phyloP scores from a whole-genome alignment of 148 eudicot species.

The Rhododendron griersonianum region DNA sequence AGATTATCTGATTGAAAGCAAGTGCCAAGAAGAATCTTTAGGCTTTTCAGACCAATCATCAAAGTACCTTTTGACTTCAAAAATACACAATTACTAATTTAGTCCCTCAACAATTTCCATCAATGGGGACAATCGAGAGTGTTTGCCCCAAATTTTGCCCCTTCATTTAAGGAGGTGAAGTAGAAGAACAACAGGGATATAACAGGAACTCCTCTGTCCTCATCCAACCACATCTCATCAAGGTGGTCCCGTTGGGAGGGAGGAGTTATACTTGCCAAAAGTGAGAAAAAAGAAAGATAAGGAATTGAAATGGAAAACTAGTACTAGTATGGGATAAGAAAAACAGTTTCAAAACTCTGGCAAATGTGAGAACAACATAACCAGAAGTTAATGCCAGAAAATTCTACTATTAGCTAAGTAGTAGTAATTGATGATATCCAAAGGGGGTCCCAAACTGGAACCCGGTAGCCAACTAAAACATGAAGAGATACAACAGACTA shows the following conservation, averaged over 20 bases:
- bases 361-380: neutral
- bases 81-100: neutral
- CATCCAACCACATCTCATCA: neutral
- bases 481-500: constrained; percentile 23
- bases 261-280: neutral
- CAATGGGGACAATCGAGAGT: neutral
- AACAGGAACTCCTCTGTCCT: neutral
- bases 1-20: neutral
- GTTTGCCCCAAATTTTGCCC: neutral
- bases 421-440: constrained; percentile 1
- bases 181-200: neutral
- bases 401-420: neutral
- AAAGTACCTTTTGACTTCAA: neutral
- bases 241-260: neutral
- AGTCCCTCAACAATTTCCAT: neutral
- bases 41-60: neutral
- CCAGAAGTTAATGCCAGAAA: neutral
- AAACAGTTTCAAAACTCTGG: neutral
- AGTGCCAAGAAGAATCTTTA: neutral
- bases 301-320: neutral
- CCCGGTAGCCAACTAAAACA: constrained; percentile 31
- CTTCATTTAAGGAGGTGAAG: neutral
- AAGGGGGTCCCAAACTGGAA: constrained; percentile 28
- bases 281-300: neutral
- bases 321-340: neutral